Base-by-base conservation (phyloP, 768 basidiomycete genomes). In the Lactarius deliciosus region DNA sequence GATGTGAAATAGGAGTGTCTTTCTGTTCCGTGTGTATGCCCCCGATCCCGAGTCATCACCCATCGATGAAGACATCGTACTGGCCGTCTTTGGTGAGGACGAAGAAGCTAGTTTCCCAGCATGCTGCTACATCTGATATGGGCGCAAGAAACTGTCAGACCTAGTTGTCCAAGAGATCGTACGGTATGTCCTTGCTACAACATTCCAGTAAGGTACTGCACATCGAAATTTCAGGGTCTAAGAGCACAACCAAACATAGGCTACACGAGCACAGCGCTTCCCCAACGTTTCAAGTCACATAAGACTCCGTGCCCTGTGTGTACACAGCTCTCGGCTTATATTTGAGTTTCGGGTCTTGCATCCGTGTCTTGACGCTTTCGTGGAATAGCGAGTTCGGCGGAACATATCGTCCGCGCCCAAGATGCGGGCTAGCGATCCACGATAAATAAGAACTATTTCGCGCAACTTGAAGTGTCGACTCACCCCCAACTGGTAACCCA, bases 61-160 rank as follows among this genome's bases (percentile, higher is more conserved):
- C 81, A 95, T 87, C 2, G 94, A 86, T 72, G 34, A 96, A 68
- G 3, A 85, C 73, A 69, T 89, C 90, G 57, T 76, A 73, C 32
- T 73, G 72, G 7, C 74, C 78, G 16, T 74, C 69, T 60, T 71
- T 73, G 13, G 83, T 81, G 16, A 93, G 77, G 2, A 87, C 87
- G 55, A 92, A 76, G 71, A 89, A 93, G 60, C 86, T 87, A 7
- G 93, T 92, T 76, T 96, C 90, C 94, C 95, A 97, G 53, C 86
- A 81, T 0, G 88, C 85, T 13, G 85, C 85, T 18, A 94, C 78
- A 32, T 78, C 71, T 36, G 80, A 81, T 53, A 80, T 77, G 34
- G 34, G 1, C 34, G 9, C 9, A 2, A 34, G 8, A 34, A 1
- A 34, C 8, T 9, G 34, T 9, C 34, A 34, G 34, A 34, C 34